Percentiles rank a stretch among this genome's conserved stretches.
Conservation (phyloP, 2,329 filamentous ascomycete genomes). For the Cladosporium cucumerinum region DNA sequence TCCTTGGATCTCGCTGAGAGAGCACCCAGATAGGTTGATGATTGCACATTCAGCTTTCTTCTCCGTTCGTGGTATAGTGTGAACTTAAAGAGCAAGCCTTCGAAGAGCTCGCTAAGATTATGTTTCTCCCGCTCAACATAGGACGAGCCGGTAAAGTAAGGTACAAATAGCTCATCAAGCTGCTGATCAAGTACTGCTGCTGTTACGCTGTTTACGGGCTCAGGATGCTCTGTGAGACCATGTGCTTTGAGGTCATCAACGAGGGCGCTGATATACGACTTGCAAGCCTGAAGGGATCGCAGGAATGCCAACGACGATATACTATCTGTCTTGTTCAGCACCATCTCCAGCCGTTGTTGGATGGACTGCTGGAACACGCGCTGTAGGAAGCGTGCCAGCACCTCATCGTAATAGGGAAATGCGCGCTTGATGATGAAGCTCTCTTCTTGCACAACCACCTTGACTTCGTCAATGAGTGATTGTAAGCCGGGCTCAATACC, state of each 20-base stretch:
- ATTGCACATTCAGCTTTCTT: slow-evolving; percentile 68
- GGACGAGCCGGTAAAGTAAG: slow-evolving; percentile 62
- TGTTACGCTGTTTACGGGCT: slow-evolving; percentile 82
- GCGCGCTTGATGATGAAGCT: slow-evolving; percentile 94
- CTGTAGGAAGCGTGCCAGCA: slow-evolving; percentile 88
- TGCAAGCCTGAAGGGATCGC: slow-evolving; percentile 83
- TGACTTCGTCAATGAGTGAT: slow-evolving; percentile 88
- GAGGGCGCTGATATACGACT: slow-evolving; percentile 79
- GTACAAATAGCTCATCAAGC: slow-evolving; percentile 63
- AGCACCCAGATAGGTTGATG: slow-evolving; percentile 84
- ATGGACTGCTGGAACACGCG: slow-evolving; percentile 97
- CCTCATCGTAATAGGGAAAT: slow-evolving; percentile 94
- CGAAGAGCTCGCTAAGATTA: slow-evolving; percentile 76
- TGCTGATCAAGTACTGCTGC: slow-evolving; percentile 67
- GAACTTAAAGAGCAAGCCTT: slow-evolving; percentile 91
- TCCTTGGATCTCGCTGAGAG: slow-evolving; percentile 87
- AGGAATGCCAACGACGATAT: slow-evolving; percentile 91
- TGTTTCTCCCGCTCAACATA: slow-evolving; percentile 65
- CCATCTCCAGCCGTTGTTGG: slow-evolving; percentile 91
- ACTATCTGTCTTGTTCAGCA: slow-evolving; percentile 88
- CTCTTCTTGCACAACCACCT: slow-evolving; percentile 93
- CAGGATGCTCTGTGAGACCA: slow-evolving; percentile 90
- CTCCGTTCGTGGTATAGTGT: slow-evolving; percentile 87
- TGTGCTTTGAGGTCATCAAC: slow-evolving; percentile 93
- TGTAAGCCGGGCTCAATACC: slow-evolving; percentile 90